phyloP scores from a whole-genome alignment of 116 monocot species.

The Zostera marina region DNA sequence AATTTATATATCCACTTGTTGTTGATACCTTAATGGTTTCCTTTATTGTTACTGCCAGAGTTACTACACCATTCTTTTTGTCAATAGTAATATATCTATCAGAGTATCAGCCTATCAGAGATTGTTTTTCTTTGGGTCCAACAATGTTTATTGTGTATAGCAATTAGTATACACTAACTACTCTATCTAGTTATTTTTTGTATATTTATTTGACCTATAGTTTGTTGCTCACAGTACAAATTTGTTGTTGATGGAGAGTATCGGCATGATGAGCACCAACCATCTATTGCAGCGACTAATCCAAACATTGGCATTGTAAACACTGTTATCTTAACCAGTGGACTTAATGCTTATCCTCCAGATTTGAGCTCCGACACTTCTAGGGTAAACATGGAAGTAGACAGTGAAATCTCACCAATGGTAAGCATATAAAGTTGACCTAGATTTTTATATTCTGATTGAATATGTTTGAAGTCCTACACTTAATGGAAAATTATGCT shows the following conservation, averaged over 20 bases:
- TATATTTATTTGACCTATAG: not conserved
- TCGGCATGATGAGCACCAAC: constrained; percentile 61
- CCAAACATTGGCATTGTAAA: constrained; percentile 59
- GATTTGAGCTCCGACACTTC: constrained; percentile 16
- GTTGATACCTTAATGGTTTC: no score
- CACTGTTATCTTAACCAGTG: constrained; percentile 26
- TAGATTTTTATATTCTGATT: not conserved
- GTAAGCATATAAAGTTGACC: constrained; percentile 19
- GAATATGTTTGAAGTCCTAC: not conserved
- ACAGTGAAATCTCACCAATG: constrained; percentile 26
- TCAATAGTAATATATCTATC: no score
- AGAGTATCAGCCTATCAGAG: no score
- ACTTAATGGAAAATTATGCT: not conserved
- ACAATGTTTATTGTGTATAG: no score
- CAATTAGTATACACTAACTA: no score
- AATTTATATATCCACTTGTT: no score
- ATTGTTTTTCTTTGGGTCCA: no score
- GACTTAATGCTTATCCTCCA: constrained; percentile 20
- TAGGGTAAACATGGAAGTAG: constrained; percentile 59
- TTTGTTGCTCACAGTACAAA: constrained; percentile 40
- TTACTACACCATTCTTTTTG: no score
- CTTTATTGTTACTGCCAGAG: no score
- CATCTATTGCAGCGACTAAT: constrained; percentile 28
- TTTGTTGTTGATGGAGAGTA: constrained; percentile 73
- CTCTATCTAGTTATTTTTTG: not conserved